Conservation (phyloP, 1,139 yeast genomes). For the Kodamaea sp. region DNA sequence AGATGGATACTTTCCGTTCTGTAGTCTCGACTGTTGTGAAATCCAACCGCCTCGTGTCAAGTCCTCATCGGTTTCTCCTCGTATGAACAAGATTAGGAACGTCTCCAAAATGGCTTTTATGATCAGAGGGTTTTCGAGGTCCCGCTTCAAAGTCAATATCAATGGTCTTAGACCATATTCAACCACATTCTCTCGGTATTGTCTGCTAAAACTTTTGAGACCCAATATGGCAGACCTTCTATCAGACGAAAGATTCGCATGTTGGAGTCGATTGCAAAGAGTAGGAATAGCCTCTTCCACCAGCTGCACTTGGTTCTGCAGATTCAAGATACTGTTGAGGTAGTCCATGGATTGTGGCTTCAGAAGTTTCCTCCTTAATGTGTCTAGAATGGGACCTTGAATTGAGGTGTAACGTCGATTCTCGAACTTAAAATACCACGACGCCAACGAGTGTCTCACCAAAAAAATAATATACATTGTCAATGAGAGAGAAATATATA, state of each 20-base stretch:
- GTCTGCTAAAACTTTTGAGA: constrained; percentile 84
- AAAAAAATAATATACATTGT: too few species aligned
- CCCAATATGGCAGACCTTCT: constrained; percentile 91
- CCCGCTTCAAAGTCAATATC: constrained; percentile 65
- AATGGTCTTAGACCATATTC: constrained; percentile 85
- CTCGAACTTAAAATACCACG: too few species aligned
- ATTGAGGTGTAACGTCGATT: too few species aligned
- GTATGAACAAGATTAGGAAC: constrained; percentile 72
- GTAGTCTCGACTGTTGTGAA: constrained; percentile 73
- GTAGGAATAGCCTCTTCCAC: constrained; percentile 90
- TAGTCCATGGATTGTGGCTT: constrained; percentile 42
- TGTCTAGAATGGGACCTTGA: too few species aligned
- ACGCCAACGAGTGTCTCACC: too few species aligned
- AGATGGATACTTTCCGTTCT: constrained; percentile 80
- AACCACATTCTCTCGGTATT: constrained; percentile 86
- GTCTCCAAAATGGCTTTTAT: constrained; percentile 86
- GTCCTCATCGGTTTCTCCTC: constrained; percentile 53
- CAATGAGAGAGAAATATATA: too few species aligned
- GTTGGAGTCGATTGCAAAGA: constrained; percentile 81
- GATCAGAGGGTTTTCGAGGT: constrained; percentile 67
- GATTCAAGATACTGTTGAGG: constrained; percentile 39
- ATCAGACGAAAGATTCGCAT: constrained; percentile 81
- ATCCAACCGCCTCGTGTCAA: constrained; percentile 67
- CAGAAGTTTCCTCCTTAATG: too few species aligned
- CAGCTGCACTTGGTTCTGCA: constrained; percentile 41